phyloP scores from a whole-genome alignment of 2,329 filamentous ascomycete species.

The Thelonectria rubi region DNA sequence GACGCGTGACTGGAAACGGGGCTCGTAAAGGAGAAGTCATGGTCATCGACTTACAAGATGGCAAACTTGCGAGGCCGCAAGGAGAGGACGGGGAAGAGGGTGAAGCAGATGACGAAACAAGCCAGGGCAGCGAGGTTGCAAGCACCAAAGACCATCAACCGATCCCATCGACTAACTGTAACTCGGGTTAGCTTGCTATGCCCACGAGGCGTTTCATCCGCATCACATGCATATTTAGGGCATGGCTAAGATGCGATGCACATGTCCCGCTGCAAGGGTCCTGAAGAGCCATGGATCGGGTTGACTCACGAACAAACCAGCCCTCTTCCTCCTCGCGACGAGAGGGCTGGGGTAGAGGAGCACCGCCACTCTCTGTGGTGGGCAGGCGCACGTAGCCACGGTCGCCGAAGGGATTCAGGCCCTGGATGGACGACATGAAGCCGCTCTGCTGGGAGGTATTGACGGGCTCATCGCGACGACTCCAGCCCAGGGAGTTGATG shows the following conservation, averaged over 20 bases:
- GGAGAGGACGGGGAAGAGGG: slow-evolving; percentile 84
- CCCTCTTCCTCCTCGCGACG: slow-evolving; percentile 94
- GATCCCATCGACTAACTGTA: slow-evolving; percentile 96
- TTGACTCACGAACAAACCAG: slow-evolving; percentile 89
- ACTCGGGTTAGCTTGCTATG: slow-evolving; percentile 48
- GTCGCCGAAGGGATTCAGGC: slow-evolving; percentile 86
- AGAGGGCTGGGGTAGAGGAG: slow-evolving; percentile 83
- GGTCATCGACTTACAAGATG: slow-evolving; percentile 79
- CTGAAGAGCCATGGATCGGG: slow-evolving; percentile 40
- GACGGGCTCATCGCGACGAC: slow-evolving; percentile 81
- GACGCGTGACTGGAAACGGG: slow-evolving; percentile 30
- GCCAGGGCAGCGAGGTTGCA: slow-evolving; percentile 90
- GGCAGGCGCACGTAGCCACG: slow-evolving; percentile 91
- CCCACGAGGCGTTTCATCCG: slow-evolving; percentile 54
- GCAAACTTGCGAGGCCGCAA: slow-evolving; percentile 92
- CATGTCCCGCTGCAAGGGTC: slow-evolving; percentile 58
- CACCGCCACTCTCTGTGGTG: slow-evolving; percentile 81
- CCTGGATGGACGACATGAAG: slow-evolving; percentile 82
- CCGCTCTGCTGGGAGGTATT: slow-evolving; percentile 76
- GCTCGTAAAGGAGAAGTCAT: slow-evolving; percentile 14
- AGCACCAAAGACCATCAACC: slow-evolving; percentile 87
- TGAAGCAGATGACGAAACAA: slow-evolving; percentile 94
- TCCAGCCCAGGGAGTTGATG: slow-evolving; percentile 95
- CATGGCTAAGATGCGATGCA: slow-evolving; percentile 52
- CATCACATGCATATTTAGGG: slow-evolving; percentile 54